Evolutionary conservation across 768 basidiomycete genomes (phyloP).

Genomic region (Calvatia gigantea): DNA sequence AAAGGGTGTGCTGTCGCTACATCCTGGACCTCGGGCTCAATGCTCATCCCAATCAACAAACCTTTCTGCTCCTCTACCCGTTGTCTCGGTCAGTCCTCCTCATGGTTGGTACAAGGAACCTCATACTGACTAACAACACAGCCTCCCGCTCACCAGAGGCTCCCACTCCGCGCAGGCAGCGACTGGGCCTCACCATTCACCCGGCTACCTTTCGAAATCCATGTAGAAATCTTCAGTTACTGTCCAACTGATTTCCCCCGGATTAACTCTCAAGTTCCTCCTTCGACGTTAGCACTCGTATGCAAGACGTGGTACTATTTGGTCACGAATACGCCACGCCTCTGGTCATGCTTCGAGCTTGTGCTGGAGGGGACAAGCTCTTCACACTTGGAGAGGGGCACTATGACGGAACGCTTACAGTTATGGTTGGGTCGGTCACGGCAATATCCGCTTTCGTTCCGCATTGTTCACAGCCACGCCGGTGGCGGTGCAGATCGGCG

Average conservation of each 20-base stretch:
- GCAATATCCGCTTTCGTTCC: conserved; percentile 28
- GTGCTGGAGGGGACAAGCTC: conserved; percentile 20
- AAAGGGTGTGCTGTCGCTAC: not conserved
- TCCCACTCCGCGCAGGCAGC: not conserved
- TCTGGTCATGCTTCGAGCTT: conserved; percentile 47
- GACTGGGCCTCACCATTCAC: conserved; percentile 23
- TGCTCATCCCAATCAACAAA: no score
- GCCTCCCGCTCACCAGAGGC: not conserved
- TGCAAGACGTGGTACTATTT: conserved; percentile 40
- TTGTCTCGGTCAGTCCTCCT: not conserved
- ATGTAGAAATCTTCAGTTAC: conserved; percentile 41
- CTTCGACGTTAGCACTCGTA: conserved; percentile 36
- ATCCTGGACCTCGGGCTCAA: not conserved
- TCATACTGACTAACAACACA: not conserved
- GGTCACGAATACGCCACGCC: conserved; percentile 33
- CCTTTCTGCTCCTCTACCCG: not conserved
- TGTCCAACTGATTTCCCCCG: conserved; percentile 30
- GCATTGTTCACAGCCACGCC: conserved; percentile 23
- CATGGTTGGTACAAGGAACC: no score
- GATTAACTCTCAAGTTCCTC: conserved; percentile 29
- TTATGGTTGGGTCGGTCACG: conserved; percentile 37
- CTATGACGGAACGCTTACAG: not conserved
- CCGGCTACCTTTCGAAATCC: conserved; percentile 41
- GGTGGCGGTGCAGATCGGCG: conserved; percentile 18
- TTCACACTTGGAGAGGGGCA: conserved; percentile 18